These are phyloP conservation scores for Simmondsia chinensis DNA, from an alignment of 148 eudicot species.

Conservation along the genomic window DNA sequence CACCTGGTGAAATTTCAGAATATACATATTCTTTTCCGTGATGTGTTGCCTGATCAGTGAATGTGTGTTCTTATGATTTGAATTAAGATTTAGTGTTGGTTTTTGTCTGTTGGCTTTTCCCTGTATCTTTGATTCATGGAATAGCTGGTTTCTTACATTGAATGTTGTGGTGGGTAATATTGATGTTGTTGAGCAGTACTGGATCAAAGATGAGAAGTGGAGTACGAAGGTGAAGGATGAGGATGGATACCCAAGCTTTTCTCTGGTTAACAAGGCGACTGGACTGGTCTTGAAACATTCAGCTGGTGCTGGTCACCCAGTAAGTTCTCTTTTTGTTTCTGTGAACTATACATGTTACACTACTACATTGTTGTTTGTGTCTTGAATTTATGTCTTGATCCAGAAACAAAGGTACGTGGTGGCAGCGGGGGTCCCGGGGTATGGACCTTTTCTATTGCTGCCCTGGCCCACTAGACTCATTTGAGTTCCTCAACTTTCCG, in stretches of 20 bases:
- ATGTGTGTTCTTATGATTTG: neutral
- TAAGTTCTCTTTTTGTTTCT: constrained; percentile 18
- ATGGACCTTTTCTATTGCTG: no score
- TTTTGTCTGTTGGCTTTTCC: neutral
- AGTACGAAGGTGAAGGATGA: constrained; percentile 75
- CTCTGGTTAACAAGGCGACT: constrained; percentile 68
- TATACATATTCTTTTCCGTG: neutral
- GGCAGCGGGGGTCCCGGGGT: no score
- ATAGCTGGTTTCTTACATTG: neutral
- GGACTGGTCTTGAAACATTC: constrained; percentile 86
- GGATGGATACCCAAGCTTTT: constrained; percentile 63
- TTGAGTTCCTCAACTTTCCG: no score
- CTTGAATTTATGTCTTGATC: no score
- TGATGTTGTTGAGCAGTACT: constrained; percentile 33
- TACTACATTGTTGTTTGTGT: no score
- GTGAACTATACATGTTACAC: no score
- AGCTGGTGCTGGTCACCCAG: constrained; percentile 57
- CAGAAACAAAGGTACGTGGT: no score
- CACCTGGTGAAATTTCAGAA: no score
- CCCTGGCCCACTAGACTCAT: no score
- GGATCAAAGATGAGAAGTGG: constrained; percentile 79
- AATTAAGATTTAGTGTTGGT: neutral
- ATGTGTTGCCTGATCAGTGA: neutral
- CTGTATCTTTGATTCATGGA: neutral
- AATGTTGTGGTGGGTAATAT: neutral